Evolutionary conservation across 2,329 filamentous ascomycete species (phyloP).

Genomic region (Cladosporium cucumerinum): DNA sequence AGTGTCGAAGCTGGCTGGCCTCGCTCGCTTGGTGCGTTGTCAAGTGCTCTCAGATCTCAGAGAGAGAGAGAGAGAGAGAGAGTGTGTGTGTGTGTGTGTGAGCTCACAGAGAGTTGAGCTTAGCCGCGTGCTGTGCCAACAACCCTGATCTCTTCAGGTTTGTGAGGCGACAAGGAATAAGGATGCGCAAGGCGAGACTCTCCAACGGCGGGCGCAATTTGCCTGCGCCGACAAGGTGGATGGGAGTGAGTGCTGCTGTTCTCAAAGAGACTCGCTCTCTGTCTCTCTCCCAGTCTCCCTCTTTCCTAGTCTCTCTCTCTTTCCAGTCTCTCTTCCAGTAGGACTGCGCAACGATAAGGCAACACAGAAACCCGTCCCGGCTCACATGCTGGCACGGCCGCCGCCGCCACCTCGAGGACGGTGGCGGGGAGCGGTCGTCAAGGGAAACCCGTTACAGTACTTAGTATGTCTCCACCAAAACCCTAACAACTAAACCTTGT

Average conservation of each 20-base stretch:
- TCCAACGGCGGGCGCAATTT: background rate
- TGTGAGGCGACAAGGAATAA: background rate
- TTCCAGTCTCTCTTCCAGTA: no score
- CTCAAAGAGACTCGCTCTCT: background rate
- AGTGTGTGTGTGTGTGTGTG: no score
- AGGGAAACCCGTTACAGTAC: slow-evolving; percentile 4
- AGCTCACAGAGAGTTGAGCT: background rate
- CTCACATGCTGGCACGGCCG: background rate
- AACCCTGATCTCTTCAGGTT: slow-evolving; percentile 4
- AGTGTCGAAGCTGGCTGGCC: background rate
- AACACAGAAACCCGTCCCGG: background rate
- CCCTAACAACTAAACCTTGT: background rate
- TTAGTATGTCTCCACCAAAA: background rate
- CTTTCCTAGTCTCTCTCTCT: no score
- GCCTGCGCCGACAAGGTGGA: background rate
- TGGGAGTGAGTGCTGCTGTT: background rate
- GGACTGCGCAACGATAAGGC: background rate
- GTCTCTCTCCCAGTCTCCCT: no score
- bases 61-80: no score
- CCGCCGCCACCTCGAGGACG: background rate
- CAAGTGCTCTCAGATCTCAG: no score
- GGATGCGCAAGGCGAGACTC: background rate
- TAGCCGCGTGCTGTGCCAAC: background rate
- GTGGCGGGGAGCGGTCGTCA: slow-evolving; percentile 10
- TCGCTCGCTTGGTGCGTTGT: background rate